Evolutionary conservation across 2,329 filamentous ascomycete genomes (phyloP).

Genomic region (Penicillium sp.): DNA sequence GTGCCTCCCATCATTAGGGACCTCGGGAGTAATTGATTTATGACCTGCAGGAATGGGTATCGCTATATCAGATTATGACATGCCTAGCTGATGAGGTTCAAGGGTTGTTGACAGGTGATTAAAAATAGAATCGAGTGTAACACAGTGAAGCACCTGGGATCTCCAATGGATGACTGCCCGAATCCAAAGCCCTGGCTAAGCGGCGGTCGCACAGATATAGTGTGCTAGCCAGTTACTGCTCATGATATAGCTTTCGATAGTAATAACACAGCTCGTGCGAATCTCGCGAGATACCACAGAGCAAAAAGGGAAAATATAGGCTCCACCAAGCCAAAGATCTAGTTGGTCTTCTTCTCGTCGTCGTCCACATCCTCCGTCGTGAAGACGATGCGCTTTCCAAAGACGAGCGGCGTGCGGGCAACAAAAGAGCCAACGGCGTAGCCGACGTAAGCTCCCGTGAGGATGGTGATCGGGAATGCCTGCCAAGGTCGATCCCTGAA

Average conservation of each 20-base stretch:
- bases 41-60: neutral
- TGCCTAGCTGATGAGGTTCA: no score
- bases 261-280: neutral
- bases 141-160: neutral
- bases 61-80: neutral
- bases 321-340: neutral
- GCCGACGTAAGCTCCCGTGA: constrained; percentile 79
- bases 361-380: constrained; percentile 21
- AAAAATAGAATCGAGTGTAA: no score
- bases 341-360: constrained; percentile 23
- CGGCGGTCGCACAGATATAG: no score
- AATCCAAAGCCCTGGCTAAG: no score
- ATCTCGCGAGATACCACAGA: neutral
- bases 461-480: constrained; percentile 91
- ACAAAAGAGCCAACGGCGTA: constrained; percentile 63
- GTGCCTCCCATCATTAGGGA: no score
- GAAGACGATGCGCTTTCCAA: constrained; percentile 40
- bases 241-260: neutral
- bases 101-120: no score
- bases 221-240: neutral
- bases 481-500: constrained; percentile 91
- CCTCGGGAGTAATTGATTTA: no score
- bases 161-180: neutral
- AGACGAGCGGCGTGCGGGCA: constrained; percentile 33
- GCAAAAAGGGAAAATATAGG: neutral